A percentile compares a stretch with the other conserved stretches of the same genome.
Evolutionary conservation across 2,329 filamentous ascomycete genomes (phyloP).

Genomic region (Xylariaceae sp.): DNA sequence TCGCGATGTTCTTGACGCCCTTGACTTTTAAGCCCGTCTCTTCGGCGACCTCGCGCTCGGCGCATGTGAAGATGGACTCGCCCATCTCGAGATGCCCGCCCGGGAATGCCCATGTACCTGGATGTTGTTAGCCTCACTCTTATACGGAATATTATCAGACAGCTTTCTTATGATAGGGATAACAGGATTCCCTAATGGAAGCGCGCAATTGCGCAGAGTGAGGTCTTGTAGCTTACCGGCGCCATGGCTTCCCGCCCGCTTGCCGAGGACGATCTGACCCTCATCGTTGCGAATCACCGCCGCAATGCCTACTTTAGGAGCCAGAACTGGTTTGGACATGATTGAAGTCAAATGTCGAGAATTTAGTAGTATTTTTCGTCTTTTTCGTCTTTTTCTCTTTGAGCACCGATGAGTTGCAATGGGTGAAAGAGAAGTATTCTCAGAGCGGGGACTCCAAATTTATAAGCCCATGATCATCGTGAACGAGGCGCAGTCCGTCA

Average conservation of each 20-base stretch:
- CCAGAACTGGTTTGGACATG: conserved; percentile 20
- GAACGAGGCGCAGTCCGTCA: no score
- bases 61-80: conserved; percentile 58
- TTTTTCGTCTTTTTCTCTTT: background rate
- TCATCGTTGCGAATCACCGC: conserved; percentile 40
- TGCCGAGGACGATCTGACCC: conserved; percentile 44
- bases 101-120: conserved; percentile 61
- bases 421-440: no score
- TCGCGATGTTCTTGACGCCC: conserved; percentile 48
- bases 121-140: background rate
- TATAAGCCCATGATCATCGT: no score
- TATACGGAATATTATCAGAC: background rate
- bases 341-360: background rate
- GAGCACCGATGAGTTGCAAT: background rate
- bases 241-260: conserved; percentile 45
- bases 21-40: conserved; percentile 61
- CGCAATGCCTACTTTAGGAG: conserved; percentile 41
- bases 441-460: no score
- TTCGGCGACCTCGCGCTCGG: conserved; percentile 61
- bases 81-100: conserved; percentile 71
- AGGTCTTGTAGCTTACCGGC: conserved; percentile 35
- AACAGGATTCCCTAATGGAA: no score
- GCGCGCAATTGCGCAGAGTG: background rate
- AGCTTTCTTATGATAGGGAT: background rate
- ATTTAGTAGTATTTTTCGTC: background rate